Evolutionary conservation across 768 basidiomycete species (phyloP), one percentile per base, ranked within the genome.

Genomic region (Tylopilus plumbeoviolaceoides): DNA sequence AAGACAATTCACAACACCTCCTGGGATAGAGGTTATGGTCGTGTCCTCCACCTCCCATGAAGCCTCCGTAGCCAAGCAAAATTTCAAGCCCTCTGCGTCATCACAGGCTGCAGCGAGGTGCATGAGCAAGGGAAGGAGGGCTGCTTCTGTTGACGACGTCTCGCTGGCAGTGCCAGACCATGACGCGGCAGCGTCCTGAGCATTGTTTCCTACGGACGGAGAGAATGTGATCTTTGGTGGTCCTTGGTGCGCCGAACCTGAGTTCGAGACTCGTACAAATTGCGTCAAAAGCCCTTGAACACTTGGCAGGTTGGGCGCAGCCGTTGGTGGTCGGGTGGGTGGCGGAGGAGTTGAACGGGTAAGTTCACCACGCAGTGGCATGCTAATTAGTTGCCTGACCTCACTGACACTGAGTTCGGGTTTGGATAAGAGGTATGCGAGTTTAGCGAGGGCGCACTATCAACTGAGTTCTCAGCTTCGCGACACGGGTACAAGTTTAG

Each of bases 341-440:
- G 78, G 65, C 10, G 77, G 65, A 21, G 68, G 70, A 7, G 79
- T 66, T 23, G 76, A 64, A 21, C 79, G 76, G 0, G 89, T 92
- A 39, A 98, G 82, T 69, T 98, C 94, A 43, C 94, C 94, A 7
- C 94, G 91, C 11, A 97, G 75, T 4, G 95, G 87, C 31, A 78
- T 83, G 12, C 81, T 74, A 51, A 97, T 80, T 20, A 95, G 78
- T 38, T 82, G 74, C 49, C 91, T 84, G 42, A 98, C 80, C 70
- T 91, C 81, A 18, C 74, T 65, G 3, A 75, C 63, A 0, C 80
- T 76, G 7, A 95, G 79, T 61, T 91, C 88, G 1, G 86, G 75
- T 66, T 97, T 95, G 7, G 91, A 91, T 31, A 97, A 77, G 14
- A 98, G 80, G 64, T 97, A 98, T 43, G 87, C 80, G 15, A 98